Base-by-base conservation (phyloP, 345 rosid species). In the Acer saccharum region DNA sequence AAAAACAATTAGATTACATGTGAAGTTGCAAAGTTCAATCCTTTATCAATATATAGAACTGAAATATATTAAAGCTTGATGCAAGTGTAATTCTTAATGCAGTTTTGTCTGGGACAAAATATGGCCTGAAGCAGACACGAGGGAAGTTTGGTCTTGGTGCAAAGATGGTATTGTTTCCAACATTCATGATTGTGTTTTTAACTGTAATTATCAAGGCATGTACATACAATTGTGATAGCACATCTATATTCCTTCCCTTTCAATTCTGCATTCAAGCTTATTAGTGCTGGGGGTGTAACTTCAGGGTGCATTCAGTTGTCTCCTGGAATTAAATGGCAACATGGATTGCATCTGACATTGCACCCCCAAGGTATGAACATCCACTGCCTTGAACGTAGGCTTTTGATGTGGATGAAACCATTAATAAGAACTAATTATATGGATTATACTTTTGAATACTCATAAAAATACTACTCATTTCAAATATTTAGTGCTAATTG, bases 81-180 rank as follows among this genome's bases (percentile, higher is more conserved):
- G 16, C 62, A 57, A 68, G 17, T n/a, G 43, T 79, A 46, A 68
- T 83, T 78, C 18, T 87, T 75, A 65, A 61, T 80, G 86, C 86
- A 95, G 97, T 93, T 83, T 79, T 95, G 82, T 95, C 98, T 17
- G 99, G 98, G 71, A 95, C 99, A 20, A 95, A 93, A 81, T 95
- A 95, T 87, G 99, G 99, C 76, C 89, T 93, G 83, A 95, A 94
- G 84, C 99, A 95, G 84, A 93, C 99, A 60, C 96, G 98, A 76
- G 99, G 99, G 70, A 95, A 95, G 86, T 95, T 95, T 87, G 99
- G 99, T 80, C 92, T 95, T 78, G 99, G 98, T 65, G 99, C 99
- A 72, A 95, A 95, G 88, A 93, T 95, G 99, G 99, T 95, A 89
- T 77, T 55, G 52, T 64, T 29, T 29, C 52, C 65, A 12, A 4